Conservation (phyloP, 805 yeast genomes). For the Barnettozyma populi region DNA sequence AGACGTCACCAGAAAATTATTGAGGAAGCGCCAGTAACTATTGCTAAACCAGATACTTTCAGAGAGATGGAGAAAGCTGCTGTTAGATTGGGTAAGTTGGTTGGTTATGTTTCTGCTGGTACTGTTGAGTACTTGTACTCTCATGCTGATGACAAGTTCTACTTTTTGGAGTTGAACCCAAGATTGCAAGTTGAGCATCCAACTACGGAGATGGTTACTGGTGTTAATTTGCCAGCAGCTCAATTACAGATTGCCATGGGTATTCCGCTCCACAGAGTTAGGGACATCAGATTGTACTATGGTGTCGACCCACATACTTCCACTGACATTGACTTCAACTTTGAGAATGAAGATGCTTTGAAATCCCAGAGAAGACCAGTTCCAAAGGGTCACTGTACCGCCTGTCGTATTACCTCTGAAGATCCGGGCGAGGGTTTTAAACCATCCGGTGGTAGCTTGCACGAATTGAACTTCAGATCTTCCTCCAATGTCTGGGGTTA, state of each 20-base stretch:
- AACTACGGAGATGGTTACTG: constrained; percentile 98
- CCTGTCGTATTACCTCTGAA: constrained; percentile 98
- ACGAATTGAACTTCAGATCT: constrained; percentile 94
- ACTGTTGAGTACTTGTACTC: constrained; percentile 97
- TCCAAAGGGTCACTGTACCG: constrained; percentile 98
- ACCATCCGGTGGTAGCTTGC: constrained; percentile 96
- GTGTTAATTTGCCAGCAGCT: constrained; percentile 97
- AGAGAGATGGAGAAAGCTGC: constrained; percentile 94
- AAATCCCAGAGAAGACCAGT: constrained; percentile 84
- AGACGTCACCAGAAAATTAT: constrained; percentile 99
- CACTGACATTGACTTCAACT: constrained; percentile 86
- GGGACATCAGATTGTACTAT: constrained; percentile 86
- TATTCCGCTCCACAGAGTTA: constrained; percentile 90
- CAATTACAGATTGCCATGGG: constrained; percentile 99
- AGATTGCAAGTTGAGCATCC: constrained; percentile 99
- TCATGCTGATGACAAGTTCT: constrained; percentile 89
- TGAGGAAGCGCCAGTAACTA: constrained; percentile 98
- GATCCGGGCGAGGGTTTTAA: constrained; percentile 99
- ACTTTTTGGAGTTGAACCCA: constrained; percentile 95
- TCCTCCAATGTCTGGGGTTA: constrained; percentile 99
- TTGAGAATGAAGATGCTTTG: constrained; percentile 64
- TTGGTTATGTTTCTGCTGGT: constrained; percentile 98
- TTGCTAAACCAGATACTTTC: constrained; percentile 84
- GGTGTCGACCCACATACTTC: constrained; percentile 95
- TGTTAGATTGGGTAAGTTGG: constrained; percentile 91